Evolutionary conservation across 345 rosid genomes (phyloP), one percentile per base, ranked within the genome.

Genomic region (Ailanthus altissimus): DNA sequence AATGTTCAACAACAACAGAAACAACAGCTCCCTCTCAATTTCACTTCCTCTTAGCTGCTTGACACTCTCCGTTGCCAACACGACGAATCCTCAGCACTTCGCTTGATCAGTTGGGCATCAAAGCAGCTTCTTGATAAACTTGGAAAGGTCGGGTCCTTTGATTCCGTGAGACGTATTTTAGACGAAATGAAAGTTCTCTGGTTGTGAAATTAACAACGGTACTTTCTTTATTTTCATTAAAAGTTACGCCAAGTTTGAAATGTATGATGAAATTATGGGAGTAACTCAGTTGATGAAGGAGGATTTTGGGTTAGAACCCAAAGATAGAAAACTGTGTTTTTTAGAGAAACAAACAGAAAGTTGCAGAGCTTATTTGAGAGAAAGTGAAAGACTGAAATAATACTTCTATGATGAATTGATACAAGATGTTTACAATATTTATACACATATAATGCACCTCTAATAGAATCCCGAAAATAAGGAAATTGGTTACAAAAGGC

Each of bases 41-140:
- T 86, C 90, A 93, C 94, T 4, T 81, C 92, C 1, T 23, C 83
- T 51, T 88, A 93, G 81, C 94, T 96, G 79, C 91, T 92, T 75
- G 83, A 92, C 77, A 79, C 94, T 75, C 85, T 95, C 88, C 92
- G 97, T 72, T 88, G 81, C 80, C 92, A 90, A 76, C 75, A 69
- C 53, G 92, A 93, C 76, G 93, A 88, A 38, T 85, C 92, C 83
- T 79, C 93, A 0, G 93, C 90, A 6, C 93, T 93, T 49, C 88
- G 89, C 73, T 73, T 93, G 76, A 84, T 92, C 67, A 57, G 82
- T 36, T 85, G 89, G 83, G 97, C 97, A 20, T 89, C 93, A n/a
- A 85, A 89, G 80, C 94, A 91, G 62, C 78, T 92, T 64, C 94
- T 93, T 36, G 79, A 81, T 73, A 94, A 86, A 73, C 89, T 96